phyloP scores from a whole-genome alignment of 208 protist species.

The Trypanosoma conorhini region DNA sequence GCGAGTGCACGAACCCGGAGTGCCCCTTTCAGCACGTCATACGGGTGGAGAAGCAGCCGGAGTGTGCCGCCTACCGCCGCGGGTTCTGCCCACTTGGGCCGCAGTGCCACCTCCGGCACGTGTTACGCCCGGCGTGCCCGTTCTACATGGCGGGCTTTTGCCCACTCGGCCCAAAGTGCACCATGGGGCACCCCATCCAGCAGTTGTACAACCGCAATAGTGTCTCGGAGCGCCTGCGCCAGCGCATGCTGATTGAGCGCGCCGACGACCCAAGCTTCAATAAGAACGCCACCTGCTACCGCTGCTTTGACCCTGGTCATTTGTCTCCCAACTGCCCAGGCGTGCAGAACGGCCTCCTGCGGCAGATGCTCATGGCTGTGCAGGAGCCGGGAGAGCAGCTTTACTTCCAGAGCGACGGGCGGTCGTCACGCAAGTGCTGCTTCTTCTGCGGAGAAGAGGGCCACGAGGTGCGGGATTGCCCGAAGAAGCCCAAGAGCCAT shows the following conservation, averaged over 20 bases:
- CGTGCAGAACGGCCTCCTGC: conserved; percentile 62
- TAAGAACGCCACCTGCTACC: conserved; percentile 75
- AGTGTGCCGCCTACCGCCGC: conserved; percentile 87
- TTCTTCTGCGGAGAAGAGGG: conserved; percentile 83
- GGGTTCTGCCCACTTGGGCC: conserved; percentile 94
- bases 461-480: conserved; percentile 74
- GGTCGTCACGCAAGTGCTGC: conserved; percentile 53
- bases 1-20: conserved; percentile 97
- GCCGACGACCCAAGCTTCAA: conserved; percentile 76
- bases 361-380: conserved; percentile 54
- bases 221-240: conserved; percentile 63
- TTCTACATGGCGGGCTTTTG: conserved; percentile 96
- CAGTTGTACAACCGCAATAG: conserved; percentile 75
- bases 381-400: conserved; percentile 74
- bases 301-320: conserved; percentile 89
- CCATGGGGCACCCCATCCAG: conserved; percentile 90
- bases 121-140: conserved; percentile 67
- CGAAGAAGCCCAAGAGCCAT: conserved; percentile 50
- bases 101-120: conserved; percentile 93
- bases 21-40: conserved; percentile 95
- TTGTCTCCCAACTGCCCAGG: conserved; percentile 81
- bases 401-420: conserved; percentile 39
- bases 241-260: conserved; percentile 68
- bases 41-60: conserved; percentile 76
- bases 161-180: conserved; percentile 91